Evolutionary conservation across 129 eudicot species (phyloP), one percentile per base, ranked within the genome.

Genomic region (Pulicaria dysenterica): DNA sequence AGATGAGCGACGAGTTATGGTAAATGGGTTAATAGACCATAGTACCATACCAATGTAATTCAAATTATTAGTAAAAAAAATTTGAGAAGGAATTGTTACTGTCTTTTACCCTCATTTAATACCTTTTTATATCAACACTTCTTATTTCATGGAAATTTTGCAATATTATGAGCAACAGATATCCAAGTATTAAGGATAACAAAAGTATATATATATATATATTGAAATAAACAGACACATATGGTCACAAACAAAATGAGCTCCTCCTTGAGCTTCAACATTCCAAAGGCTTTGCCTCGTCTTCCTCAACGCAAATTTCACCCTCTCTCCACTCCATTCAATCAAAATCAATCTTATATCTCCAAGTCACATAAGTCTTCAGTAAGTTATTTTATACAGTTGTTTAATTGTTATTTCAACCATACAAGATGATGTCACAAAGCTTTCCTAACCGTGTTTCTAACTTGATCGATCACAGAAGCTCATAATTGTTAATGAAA

Each of bases 231-330:
- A 81, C 83, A 83, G 65, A 82, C 57, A 67, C 65, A 59, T 5
- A 80, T 79, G 67, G 53, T 64, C 82, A 62, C 64, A 70, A 53
- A 64, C 66, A 69, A 79, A 85, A 90, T 87, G 94, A 90, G 90
- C 84, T 77, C 77, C 80, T 74, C 87, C 55, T 41, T 86, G 84
- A 84, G 86, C 83, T 81, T 81, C 82, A 81, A 73, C 70, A 64
- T 82, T 81, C 93, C 87, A 73, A 87, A 78, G 83, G 91, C 97
- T 83, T 71, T 87, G 75, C 97, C 91, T 79, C 73, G 86, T 76
- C 80, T 90, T 69, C 69, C 74, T 72, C 82, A 58, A 45, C 64
- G 76, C 77, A 83, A 69, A 70, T 76, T 71, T 16, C 80, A 70
- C 54, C 64, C 86, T 53, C 73, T 81, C 63, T 59, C 56, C 61